Conservation (phyloP, 1,284 basidiomycete genomes). For the Ceratobasidium sp. region DNA sequence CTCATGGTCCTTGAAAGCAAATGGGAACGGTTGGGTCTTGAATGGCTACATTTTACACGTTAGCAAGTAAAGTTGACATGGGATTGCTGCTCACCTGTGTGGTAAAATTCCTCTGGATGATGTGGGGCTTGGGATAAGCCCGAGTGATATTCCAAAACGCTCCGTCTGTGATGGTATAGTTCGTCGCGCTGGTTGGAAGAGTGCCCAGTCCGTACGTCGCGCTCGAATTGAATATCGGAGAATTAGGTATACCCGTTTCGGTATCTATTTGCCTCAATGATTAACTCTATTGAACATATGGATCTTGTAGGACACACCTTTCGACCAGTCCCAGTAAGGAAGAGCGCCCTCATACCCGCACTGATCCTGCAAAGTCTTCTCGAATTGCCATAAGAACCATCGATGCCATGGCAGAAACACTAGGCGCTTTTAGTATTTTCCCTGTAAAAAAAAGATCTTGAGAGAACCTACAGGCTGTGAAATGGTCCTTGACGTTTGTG, state of each 20-base stretch:
- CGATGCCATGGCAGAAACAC: constrained; percentile 40
- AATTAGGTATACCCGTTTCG: constrained; percentile 3
- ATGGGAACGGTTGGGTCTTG: constrained; percentile 30
- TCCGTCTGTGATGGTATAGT: constrained; percentile 18
- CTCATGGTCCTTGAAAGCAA: constrained; percentile 7
- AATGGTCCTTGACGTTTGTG: constrained; percentile 27
- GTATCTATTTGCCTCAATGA: not conserved
- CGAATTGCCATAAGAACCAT: constrained; percentile 19
- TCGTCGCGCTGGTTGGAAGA: not conserved
- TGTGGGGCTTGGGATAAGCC: constrained; percentile 37
- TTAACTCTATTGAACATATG: no score
- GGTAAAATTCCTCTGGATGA: constrained; percentile 20
- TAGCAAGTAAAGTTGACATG: not conserved
- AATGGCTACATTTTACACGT: constrained; percentile 31
- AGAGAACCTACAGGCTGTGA: constrained; percentile 8
- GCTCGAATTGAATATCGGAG: constrained; percentile 25
- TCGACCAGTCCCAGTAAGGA: constrained; percentile 40
- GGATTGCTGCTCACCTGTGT: not conserved
- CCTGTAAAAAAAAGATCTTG: no score
- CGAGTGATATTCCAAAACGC: constrained; percentile 29
- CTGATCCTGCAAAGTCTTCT: constrained; percentile 1
- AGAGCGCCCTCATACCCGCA: constrained; percentile 31
- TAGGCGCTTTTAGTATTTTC: not conserved
- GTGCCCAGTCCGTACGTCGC: constrained; percentile 27
- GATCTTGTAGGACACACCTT: constrained; percentile 18